Evolutionary conservation across 345 rosid species (phyloP), one percentile per base, ranked within the genome.

Genomic region (Reutealis trisperma): DNA sequence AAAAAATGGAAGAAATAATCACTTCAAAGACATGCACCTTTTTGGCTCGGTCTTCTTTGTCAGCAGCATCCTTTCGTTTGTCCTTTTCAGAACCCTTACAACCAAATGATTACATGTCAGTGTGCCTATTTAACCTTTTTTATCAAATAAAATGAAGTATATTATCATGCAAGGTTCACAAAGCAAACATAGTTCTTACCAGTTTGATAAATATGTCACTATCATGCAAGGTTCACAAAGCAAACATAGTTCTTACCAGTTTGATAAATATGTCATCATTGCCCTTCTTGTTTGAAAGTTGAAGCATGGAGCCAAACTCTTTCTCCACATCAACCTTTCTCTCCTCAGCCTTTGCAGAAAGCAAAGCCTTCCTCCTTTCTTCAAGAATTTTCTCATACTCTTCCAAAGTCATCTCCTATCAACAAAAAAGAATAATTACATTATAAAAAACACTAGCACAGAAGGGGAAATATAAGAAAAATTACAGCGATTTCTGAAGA

Each of bases 11-110:
- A 22, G 15, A 44, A 45, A 27, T 34, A 51, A 21, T 32, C 22
- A 25, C 8, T 22, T 21, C n/a, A 12, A 51, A 71, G 14, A 37
- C 8, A 13, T 65, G 69, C 41, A 96, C 99, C 99, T 92, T 94
- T 83, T 91, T 94, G 32, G 88, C 89, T 78, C 71, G 92, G 79
- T 94, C 99, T 73, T 96, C 99, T 80, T 91, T 96, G 63, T 96
- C 99, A 78, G 84, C 84, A 69, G 93, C 94, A 64, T 96, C 99
- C 82, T 85, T 94, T 80, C 91, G 86, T 77, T 86, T 96, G 86
- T 96, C 99, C 89, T 92, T 96, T n/a, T 91, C 99, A 74, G 94
- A 89, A 63, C 98, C 97, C 99, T 96, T 58, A 34, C 16, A 80
- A 77, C 27, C 63, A 81, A 21, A 77, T 27, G 58, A 27, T 55